Evolutionary conservation across 2,329 filamentous ascomycete genomes (phyloP).

Genomic region (Calonectria naviculata): DNA sequence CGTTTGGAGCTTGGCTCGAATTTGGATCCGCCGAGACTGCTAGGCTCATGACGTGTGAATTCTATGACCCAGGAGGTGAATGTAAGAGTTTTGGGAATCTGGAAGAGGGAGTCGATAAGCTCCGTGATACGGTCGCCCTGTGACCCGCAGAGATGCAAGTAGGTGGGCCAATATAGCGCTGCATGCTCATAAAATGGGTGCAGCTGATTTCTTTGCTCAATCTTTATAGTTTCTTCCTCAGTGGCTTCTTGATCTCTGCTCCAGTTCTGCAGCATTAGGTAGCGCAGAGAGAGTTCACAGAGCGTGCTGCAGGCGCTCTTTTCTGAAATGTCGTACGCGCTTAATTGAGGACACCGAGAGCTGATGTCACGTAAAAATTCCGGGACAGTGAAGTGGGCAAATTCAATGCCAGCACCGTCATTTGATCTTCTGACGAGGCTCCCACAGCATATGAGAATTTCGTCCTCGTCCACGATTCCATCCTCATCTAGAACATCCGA

Average conservation of each 20-base stretch:
- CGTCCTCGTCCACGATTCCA: not conserved
- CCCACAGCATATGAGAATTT: constrained; percentile 7
- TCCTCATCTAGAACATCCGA: not conserved
- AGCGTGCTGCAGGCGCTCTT: not conserved
- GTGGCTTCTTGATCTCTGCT: not conserved
- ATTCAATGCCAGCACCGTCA: not conserved
- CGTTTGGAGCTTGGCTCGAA: no score
- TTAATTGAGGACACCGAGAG: not conserved
- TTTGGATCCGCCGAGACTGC: no score
- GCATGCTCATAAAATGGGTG: not conserved
- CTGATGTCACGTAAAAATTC: no score
- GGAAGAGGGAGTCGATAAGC: not conserved
- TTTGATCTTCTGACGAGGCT: constrained; percentile 4
- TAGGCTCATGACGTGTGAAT: not conserved
- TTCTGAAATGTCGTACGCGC: not conserved
- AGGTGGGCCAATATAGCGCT: not conserved
- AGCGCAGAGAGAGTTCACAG: not conserved
- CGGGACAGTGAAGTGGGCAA: no score
- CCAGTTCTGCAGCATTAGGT: not conserved
- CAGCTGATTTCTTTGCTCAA: not conserved
- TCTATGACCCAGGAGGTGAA: not conserved
- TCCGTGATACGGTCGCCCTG: not conserved
- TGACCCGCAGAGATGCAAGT: not conserved
- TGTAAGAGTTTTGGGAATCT: not conserved
- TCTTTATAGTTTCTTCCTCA: not conserved